Evolutionary conservation across 768 basidiomycete genomes (phyloP), one percentile per base, ranked within the genome.

Genomic region (Clitopilus passeckerianus): DNA sequence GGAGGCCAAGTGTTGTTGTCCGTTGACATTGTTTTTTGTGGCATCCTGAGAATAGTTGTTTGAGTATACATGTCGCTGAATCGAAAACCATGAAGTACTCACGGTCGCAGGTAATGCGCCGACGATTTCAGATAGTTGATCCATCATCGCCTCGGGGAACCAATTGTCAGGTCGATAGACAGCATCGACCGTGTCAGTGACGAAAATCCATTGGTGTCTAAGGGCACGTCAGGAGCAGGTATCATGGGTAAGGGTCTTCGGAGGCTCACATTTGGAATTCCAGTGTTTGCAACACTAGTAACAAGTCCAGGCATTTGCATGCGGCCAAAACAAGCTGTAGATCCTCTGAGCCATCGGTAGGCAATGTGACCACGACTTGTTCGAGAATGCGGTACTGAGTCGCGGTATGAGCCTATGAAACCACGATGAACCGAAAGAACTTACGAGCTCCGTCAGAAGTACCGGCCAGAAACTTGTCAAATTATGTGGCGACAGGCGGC

Each of bases 191-290:
- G 96, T 98, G 71, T 99, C 96, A 2, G 95, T 97, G 44, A 98
- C 86, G 71, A 98, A 99, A 67, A 97, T 91, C 96, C 97, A 99
- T 77, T 99, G 95, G 71, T 98, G 91, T 69, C 90, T 92, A 14
- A 53, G 67, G 9, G 70, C 57, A 57, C 53, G 54, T 55, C 50
- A 10, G 15, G 14, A 15, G 1, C 10, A 18, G 33, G 53, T 15
- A 2, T 37, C 5, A 34, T 5, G 35, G 10, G 60, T 12, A 9
- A 46, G 27, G 30, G 33, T 60, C 22, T 43, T 18, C 55, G 56
- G 44, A 14, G 46, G 16, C 76, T 61, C 68, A 97, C 96, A 98
- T 91, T 73, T 98, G 97, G 72, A 98, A 99, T 71, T 98, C 96
- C 68, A 95, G 93, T 0, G 93, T 96, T 70, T 98, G 95, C 23